Conservation (phyloP, 257 asterid species). For the Solanum verrucosum region DNA sequence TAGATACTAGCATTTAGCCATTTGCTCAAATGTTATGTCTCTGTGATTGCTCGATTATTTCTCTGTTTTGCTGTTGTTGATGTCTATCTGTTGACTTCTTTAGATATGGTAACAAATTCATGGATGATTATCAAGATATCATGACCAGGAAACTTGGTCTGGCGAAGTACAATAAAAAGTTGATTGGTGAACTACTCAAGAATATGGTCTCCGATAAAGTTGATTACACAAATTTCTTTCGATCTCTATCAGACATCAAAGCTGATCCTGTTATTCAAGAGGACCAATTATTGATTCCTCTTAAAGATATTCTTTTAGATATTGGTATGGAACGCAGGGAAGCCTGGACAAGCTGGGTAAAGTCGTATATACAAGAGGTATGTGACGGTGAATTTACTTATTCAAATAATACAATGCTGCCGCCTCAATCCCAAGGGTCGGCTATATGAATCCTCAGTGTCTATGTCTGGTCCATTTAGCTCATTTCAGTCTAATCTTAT, state of each 20-base stretch:
- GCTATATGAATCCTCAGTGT: not conserved
- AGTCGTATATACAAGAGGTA: constrained; percentile 78
- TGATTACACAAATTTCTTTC: constrained; percentile 96
- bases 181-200: constrained; percentile 81
- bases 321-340: constrained; percentile 88
- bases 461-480: not conserved
- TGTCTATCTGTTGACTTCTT: not conserved
- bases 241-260: constrained; percentile 78
- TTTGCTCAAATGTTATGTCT: not conserved
- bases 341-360: constrained; percentile 92
- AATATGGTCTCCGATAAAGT: constrained; percentile 96
- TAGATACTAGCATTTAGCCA: not conserved
- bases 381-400: not conserved
- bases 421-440: not conserved
- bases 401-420: not conserved
- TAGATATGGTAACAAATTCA: constrained; percentile 86
- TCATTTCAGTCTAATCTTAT: not conserved
- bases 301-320: constrained; percentile 80
- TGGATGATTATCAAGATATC: constrained; percentile 89
- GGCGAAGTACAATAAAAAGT: constrained; percentile 71
- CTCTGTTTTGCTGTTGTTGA: not conserved
- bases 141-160: constrained; percentile 92
- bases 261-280: constrained; percentile 52
- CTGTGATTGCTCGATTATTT: not conserved
- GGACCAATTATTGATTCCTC: constrained; percentile 62